A percentile compares a stretch with the other conserved stretches of the same genome.
Conservation (phyloP, 148 eudicot species). For the Amaranthus palmeri region DNA sequence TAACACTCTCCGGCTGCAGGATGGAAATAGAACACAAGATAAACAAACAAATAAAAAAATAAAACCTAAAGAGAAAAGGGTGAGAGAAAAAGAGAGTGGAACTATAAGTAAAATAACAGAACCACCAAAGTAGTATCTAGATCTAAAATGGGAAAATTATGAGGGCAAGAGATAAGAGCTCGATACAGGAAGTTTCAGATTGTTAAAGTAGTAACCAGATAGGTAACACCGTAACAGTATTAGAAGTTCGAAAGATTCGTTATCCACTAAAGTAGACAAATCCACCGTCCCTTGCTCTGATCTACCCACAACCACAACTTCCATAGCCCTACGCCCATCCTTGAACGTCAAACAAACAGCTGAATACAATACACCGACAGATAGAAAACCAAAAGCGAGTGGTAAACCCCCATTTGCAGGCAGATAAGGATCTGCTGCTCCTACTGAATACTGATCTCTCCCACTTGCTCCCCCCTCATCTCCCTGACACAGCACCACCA, state of each 20-base stretch:
- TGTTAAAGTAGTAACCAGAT: not conserved
- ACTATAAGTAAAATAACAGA: not conserved
- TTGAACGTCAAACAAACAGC: not conserved
- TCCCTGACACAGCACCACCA: not conserved
- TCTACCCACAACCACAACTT: not conserved
- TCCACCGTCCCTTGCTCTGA: not conserved
- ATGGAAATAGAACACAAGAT: slow-evolving; percentile 14
- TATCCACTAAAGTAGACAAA: not conserved
- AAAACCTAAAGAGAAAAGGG: not conserved
- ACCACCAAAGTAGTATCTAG: not conserved
- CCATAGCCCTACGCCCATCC: not conserved
- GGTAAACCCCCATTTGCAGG: not conserved
- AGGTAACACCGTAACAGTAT: not conserved
- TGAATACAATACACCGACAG: not conserved
- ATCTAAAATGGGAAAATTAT: not conserved
- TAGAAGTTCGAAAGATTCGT: not conserved
- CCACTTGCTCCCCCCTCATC: not conserved
- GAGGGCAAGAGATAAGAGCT: not conserved
- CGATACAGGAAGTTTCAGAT: not conserved
- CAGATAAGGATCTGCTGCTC: not conserved
- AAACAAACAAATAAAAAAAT: not conserved
- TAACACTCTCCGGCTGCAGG: slow-evolving; percentile 81
- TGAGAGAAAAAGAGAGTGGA: not conserved
- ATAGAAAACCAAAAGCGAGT: not conserved
- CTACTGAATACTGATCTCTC: not conserved